Evolutionary conservation across 78 protist species (phyloP).

Genomic region (Salpingoeca rosetta): DNA sequence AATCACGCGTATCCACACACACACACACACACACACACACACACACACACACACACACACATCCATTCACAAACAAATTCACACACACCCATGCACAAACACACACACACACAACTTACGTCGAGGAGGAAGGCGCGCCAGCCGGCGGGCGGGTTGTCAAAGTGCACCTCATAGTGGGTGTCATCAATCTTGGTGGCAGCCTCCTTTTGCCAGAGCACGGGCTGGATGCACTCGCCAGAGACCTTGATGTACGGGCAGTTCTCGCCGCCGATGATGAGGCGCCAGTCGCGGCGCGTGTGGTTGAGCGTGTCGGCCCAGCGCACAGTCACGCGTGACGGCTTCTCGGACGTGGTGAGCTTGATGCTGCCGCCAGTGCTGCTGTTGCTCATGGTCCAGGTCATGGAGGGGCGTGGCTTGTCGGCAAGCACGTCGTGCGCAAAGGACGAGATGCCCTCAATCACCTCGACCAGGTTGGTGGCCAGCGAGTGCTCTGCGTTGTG

Average conservation of each 20-base stretch:
- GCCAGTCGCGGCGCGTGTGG: slow-evolving; percentile 37
- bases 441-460: slow-evolving; percentile 24
- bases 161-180: not conserved
- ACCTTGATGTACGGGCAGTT: not conserved
- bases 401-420: slow-evolving; percentile 26
- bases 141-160: not conserved
- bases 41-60: too few relatives aligned
- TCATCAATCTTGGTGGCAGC: slow-evolving; percentile 3
- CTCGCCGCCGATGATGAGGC: slow-evolving; percentile 34
- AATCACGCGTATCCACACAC: too few relatives aligned
- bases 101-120: too few relatives aligned
- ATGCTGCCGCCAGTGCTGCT: slow-evolving; percentile 1
- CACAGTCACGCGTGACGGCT: slow-evolving; percentile 20
- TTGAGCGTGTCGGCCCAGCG: slow-evolving; percentile 13
- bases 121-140: not conserved
- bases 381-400: slow-evolving; percentile 10
- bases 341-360: slow-evolving; percentile 15
- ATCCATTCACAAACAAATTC: too few relatives aligned
- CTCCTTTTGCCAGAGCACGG: slow-evolving; percentile 28
- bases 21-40: too few relatives aligned
- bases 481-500: slow-evolving; percentile 60
- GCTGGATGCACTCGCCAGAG: slow-evolving; percentile 32
- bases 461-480: slow-evolving; percentile 35
- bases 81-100: too few relatives aligned
- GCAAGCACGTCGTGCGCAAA: not conserved